A percentile compares a stretch with the other conserved stretches of the same genome.
Conservation (phyloP, 1,284 basidiomycete species). For the Papiliotrema nemorosa region DNA sequence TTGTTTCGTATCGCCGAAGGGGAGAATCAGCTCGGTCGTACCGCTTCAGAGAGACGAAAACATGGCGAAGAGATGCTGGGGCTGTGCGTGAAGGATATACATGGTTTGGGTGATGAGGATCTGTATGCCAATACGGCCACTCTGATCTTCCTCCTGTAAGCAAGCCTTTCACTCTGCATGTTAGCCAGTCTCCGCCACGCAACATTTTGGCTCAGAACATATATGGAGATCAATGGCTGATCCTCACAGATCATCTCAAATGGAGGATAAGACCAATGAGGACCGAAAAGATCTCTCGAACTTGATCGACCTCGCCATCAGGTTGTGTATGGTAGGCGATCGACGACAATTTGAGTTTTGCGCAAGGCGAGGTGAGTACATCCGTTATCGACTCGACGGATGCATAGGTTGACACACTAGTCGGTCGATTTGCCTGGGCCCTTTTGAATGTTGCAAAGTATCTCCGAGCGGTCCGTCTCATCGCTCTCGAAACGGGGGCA, state of each 20-base stretch:
- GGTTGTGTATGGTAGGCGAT: conserved; percentile 9
- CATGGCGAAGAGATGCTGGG: conserved; percentile 19
- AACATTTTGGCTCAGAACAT: too few species aligned
- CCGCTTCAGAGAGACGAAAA: conserved; percentile 8
- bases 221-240: too few species aligned
- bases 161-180: too few species aligned
- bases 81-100: conserved; percentile 14
- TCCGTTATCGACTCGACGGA: background rate
- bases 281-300: background rate
- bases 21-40: conserved; percentile 1
- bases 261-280: background rate
- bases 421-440: conserved; percentile 27
- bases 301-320: background rate
- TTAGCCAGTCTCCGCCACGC: too few species aligned
- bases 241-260: too few species aligned
- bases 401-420: conserved; percentile 10
- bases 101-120: conserved; percentile 10
- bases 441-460: conserved; percentile 21
- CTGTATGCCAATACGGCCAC: conserved; percentile 19
- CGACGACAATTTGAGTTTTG: conserved; percentile 3
- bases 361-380: conserved; percentile 10
- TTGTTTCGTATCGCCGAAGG: background rate
- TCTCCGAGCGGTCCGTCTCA: background rate
- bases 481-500: background rate
- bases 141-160: conserved; percentile 36